phyloP scores from a whole-genome alignment of 1,284 basidiomycete species.

The Cryptococcus floricola region DNA sequence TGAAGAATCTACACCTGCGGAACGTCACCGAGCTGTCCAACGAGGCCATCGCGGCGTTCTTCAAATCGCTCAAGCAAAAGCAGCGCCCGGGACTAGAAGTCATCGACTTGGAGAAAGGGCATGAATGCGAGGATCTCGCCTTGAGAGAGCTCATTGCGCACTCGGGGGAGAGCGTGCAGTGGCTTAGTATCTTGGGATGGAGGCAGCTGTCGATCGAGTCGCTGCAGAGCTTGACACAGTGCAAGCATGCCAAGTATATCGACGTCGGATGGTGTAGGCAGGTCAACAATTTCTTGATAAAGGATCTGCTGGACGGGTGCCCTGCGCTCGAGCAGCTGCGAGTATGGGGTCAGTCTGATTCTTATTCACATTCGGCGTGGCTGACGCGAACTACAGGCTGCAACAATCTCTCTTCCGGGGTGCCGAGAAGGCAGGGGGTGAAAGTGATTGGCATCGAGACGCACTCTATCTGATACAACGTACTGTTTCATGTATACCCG shows the following conservation, averaged over 20 bases:
- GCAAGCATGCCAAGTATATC: conserved; percentile 58
- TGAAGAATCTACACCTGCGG: conserved; percentile 61
- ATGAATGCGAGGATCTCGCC: conserved; percentile 57
- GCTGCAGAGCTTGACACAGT: conserved; percentile 56
- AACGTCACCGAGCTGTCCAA: conserved; percentile 65
- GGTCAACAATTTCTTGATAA: conserved; percentile 77
- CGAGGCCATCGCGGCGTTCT: conserved; percentile 64
- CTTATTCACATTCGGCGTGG: background rate
- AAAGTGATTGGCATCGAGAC: conserved; percentile 49
- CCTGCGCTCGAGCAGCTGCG: conserved; percentile 30
- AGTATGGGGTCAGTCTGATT: conserved; percentile 46
- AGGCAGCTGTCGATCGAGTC: conserved; percentile 59
- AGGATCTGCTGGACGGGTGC: conserved; percentile 61
- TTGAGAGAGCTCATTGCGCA: conserved; percentile 66
- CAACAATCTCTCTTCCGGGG: conserved; percentile 45
- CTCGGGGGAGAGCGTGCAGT: conserved; percentile 61
- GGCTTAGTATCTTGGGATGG: conserved; percentile 75
- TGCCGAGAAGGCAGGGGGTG: conserved; percentile 47
- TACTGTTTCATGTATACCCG: background rate
- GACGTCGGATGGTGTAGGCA: conserved; percentile 86
- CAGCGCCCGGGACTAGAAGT: conserved; percentile 48
- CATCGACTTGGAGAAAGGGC: conserved; percentile 62
- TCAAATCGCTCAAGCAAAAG: conserved; percentile 50
- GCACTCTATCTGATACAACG: conserved; percentile 30
- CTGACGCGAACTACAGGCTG: conserved; percentile 30